Evolutionary conservation across 192 early-diverging fungal genomes (phyloP).

Genomic region (Mortierella hygrophila): DNA sequence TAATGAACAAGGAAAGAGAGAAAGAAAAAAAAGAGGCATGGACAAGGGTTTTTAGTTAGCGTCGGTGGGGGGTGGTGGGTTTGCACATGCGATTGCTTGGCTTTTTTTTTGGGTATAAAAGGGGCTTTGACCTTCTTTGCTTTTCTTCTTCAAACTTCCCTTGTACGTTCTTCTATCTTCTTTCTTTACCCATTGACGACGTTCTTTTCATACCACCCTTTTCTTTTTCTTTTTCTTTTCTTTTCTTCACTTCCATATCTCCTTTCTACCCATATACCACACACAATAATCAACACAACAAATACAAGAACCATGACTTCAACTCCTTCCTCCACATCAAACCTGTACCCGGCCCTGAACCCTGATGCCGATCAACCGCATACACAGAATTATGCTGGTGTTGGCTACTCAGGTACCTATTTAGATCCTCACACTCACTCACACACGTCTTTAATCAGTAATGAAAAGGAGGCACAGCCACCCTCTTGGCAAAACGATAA

Average conservation of each 20-base stretch:
- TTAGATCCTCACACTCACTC: background rate
- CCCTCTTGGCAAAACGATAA: background rate
- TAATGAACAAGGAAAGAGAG: background rate
- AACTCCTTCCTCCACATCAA: background rate
- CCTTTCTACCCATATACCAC: background rate
- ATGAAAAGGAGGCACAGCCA: background rate
- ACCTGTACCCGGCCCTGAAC: constrained; percentile 10
- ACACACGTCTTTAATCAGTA: background rate
- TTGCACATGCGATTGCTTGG: constrained; percentile 10
- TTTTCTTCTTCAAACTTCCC: background rate
- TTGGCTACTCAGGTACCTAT: constrained; percentile 6
- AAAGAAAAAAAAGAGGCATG: background rate
- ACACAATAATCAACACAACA: background rate
- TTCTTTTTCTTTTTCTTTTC: background rate
- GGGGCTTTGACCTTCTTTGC: background rate
- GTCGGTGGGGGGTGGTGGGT: no score
- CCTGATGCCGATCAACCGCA: background rate
- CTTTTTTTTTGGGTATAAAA: constrained; percentile 7
- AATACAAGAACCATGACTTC: background rate
- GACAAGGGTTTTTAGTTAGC: background rate
- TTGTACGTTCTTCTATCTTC: background rate
- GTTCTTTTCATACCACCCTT: background rate
- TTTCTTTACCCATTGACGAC: no score
- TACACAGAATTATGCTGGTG: background rate
- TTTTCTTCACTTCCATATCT: no score